Conservation (phyloP, 106 monocot genomes). For the Platanthera guangdongensis region DNA sequence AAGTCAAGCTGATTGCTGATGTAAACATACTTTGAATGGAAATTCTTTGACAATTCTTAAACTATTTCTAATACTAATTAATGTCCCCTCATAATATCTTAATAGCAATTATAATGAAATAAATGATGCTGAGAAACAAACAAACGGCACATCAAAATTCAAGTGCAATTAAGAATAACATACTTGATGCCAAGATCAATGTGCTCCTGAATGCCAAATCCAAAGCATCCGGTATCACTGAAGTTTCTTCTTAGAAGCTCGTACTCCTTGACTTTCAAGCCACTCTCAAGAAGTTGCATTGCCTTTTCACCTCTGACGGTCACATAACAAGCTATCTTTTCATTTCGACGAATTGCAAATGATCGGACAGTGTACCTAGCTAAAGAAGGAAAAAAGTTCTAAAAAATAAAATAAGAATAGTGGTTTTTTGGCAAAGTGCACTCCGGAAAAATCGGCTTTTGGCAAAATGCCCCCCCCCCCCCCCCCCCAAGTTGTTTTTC, state of each 20-base stretch:
- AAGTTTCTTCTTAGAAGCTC: conserved; percentile 66
- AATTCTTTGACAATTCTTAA: not conserved
- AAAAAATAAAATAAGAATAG: not conserved
- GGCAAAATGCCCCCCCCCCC: too few species aligned
- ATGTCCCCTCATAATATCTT: not conserved
- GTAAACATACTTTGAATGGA: too few species aligned
- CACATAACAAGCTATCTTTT: conserved; percentile 71
- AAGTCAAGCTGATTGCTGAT: too few species aligned
- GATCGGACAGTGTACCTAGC: conserved; percentile 67
- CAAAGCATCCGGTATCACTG: conserved; percentile 76
- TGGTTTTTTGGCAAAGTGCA: too few species aligned
- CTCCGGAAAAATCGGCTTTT: too few species aligned
- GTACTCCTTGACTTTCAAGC: conserved; percentile 72
- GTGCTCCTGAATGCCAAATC: conserved; percentile 80
- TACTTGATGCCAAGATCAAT: conserved; percentile 87
- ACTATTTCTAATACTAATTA: too few species aligned
- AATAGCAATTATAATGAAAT: not conserved
- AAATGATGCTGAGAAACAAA: not conserved
- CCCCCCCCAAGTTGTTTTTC: too few species aligned
- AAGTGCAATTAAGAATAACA: not conserved
- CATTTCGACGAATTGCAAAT: conserved; percentile 72
- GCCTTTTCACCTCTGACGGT: conserved; percentile 73
- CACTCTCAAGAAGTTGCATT: conserved; percentile 77
- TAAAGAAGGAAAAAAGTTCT: not conserved
- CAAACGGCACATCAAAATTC: not conserved